These are phyloP conservation scores for Xylogone sp. DNA, from an alignment of 2,329 filamentous ascomycete species.

Conservation along the genomic window DNA sequence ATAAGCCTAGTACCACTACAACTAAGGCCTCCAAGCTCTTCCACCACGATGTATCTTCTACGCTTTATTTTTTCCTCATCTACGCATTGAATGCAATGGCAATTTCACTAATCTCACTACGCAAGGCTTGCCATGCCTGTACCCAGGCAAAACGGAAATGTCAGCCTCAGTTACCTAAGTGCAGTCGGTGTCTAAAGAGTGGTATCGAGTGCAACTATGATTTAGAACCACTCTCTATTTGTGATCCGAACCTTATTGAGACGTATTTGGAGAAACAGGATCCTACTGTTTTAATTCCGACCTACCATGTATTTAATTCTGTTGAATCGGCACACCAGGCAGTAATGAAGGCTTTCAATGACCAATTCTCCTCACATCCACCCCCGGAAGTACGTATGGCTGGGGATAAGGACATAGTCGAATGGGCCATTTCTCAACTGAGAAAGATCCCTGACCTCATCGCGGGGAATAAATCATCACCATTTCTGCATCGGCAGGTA, in stretches of 20 bases:
- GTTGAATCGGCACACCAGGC: neutral
- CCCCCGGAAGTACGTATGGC: neutral
- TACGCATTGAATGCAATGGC: no score
- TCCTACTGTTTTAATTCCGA: neutral
- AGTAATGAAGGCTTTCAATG: neutral
- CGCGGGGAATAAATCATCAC: neutral
- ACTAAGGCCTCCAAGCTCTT: no score
- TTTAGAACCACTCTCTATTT: neutral
- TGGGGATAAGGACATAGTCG: neutral
- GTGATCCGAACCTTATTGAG: neutral
- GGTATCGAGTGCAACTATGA: neutral
- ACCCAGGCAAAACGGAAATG: neutral
- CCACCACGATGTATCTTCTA: no score
- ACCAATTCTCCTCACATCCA: neutral
- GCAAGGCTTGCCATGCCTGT: neutral
- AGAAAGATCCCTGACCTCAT: neutral
- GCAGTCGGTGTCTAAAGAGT: neutral
- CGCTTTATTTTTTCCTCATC: no score
- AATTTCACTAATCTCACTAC: neutral
- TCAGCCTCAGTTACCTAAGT: neutral
- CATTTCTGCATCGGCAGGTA: neutral
- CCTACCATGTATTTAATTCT: neutral
- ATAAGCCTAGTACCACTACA: no score
- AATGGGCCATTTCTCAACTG: neutral
- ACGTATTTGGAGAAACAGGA: neutral